Evolutionary conservation across 495 filamentous ascomycete species (phyloP).

Genomic region (Clohesyomyces aquaticus): DNA sequence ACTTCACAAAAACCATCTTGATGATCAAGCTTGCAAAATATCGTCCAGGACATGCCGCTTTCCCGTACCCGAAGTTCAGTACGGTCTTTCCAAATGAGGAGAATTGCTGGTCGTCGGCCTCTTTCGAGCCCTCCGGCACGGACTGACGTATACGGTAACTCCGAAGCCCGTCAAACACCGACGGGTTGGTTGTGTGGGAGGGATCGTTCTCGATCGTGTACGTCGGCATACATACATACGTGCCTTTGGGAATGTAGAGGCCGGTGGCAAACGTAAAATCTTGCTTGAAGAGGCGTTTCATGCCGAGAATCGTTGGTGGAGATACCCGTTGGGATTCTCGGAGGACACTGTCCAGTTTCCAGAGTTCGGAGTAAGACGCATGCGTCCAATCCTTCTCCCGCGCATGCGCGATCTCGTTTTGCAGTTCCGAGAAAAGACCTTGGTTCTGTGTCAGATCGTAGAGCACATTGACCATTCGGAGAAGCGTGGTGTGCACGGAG

Average conservation of each 20-base stretch:
- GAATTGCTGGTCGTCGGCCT: neutral
- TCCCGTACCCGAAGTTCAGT: constrained; percentile 8
- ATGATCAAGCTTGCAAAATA: constrained; percentile 8
- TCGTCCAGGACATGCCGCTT: constrained; percentile 10
- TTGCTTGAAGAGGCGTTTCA: constrained; percentile 7
- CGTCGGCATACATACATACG: constrained; percentile 6
- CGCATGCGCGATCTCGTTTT: neutral
- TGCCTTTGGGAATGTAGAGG: constrained; percentile 1
- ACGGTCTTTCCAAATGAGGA: neutral
- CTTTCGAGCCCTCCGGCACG: neutral
- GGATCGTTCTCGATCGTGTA: constrained; percentile 12
- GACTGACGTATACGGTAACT: neutral
- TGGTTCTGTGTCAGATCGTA: constrained; percentile 1
- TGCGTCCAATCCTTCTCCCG: neutral
- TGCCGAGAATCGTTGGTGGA: constrained; percentile 6
- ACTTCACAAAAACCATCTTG: constrained; percentile 1
- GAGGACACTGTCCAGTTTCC: constrained; percentile 9
- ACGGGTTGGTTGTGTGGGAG: neutral
- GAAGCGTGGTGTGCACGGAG: neutral
- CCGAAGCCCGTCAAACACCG: constrained; percentile 1
- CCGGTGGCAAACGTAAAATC: constrained; percentile 2
- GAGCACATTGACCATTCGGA: neutral
- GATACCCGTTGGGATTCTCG: neutral
- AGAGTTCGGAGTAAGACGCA: neutral
- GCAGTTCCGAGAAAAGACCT: neutral